Conservation (phyloP, 768 basidiomycete genomes). For the Calocera viscosa region DNA sequence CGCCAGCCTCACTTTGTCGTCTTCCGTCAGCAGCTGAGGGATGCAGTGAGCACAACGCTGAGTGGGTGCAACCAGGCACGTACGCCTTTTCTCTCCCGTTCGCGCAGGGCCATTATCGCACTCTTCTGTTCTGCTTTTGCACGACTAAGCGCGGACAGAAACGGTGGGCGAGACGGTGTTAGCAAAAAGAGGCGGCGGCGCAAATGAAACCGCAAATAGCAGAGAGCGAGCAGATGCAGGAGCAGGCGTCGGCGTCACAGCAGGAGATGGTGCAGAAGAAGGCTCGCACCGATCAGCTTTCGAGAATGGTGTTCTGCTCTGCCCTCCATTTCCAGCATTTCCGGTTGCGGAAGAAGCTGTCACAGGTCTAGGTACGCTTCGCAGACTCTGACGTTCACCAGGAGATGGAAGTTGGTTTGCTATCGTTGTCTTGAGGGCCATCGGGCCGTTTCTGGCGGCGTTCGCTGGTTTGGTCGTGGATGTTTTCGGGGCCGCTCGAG, state of each 20-base stretch:
- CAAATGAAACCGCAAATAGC: neutral
- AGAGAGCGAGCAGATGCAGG: neutral
- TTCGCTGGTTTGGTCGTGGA: no score
- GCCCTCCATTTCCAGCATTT: neutral
- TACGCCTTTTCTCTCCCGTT: neutral
- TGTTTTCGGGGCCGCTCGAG: neutral
- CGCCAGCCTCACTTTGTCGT: neutral
- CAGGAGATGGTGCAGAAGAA: neutral
- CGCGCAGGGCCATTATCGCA: neutral
- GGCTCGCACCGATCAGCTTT: constrained; percentile 8
- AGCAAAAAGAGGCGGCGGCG: neutral
- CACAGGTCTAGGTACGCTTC: no score
- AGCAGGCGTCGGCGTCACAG: neutral
- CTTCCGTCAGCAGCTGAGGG: neutral
- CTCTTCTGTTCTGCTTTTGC: neutral
- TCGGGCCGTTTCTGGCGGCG: no score
- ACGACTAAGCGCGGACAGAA: neutral
- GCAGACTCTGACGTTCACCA: no score
- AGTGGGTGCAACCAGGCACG: no score
- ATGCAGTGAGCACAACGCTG: neutral
- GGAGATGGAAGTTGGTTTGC: no score
- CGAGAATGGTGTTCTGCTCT: neutral
- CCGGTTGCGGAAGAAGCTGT: neutral
- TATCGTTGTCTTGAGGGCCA: no score
- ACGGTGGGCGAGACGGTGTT: neutral